phyloP scores from a whole-genome alignment of 1,284 basidiomycete species.

The Puccinia coronata region DNA sequence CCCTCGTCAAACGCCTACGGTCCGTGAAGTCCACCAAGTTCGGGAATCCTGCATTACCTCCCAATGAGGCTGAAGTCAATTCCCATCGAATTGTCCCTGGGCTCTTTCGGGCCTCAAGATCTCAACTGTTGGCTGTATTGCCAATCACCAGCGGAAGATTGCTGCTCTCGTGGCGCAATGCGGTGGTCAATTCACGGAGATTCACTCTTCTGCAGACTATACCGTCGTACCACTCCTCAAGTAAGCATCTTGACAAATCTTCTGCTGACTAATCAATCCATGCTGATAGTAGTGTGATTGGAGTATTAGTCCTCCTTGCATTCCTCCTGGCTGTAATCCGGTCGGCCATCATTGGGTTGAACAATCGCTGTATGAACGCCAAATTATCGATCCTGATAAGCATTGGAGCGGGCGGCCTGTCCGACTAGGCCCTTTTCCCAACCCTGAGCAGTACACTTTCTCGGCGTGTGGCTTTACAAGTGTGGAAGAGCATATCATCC shows the following conservation, averaged over 20 bases:
- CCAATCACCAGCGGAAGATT: slow-evolving; percentile 19
- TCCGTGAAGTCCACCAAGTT: slow-evolving; percentile 32
- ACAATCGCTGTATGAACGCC: slow-evolving; percentile 32
- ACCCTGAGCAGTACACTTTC: slow-evolving; percentile 26
- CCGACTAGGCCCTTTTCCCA: slow-evolving; percentile 17
- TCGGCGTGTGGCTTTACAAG: slow-evolving; percentile 30
- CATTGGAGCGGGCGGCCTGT: slow-evolving; percentile 42
- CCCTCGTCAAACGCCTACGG: slow-evolving; percentile 35
- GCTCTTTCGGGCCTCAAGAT: slow-evolving; percentile 31
- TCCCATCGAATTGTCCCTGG: slow-evolving; percentile 17
- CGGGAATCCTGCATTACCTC: background rate
- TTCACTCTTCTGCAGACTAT: slow-evolving; percentile 40
- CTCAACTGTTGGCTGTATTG: slow-evolving; percentile 8
- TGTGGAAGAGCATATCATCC: slow-evolving; percentile 31
- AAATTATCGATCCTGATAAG: slow-evolving; percentile 44
- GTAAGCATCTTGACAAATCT: slow-evolving; percentile 4
- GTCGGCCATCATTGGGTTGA: slow-evolving; percentile 48
- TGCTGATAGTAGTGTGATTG: background rate
- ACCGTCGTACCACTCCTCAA: slow-evolving; percentile 43
- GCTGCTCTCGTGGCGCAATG: slow-evolving; percentile 6
- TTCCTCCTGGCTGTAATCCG: slow-evolving; percentile 41
- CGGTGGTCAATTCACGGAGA: slow-evolving; percentile 36
- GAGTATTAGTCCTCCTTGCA: slow-evolving; percentile 26
- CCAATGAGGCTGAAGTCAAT: slow-evolving; percentile 2
- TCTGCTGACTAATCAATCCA: background rate